Evolutionary conservation across 495 filamentous ascomycete genomes (phyloP), one percentile per base, ranked within the genome.

Genomic region (Chaetomidium leptoderma): DNA sequence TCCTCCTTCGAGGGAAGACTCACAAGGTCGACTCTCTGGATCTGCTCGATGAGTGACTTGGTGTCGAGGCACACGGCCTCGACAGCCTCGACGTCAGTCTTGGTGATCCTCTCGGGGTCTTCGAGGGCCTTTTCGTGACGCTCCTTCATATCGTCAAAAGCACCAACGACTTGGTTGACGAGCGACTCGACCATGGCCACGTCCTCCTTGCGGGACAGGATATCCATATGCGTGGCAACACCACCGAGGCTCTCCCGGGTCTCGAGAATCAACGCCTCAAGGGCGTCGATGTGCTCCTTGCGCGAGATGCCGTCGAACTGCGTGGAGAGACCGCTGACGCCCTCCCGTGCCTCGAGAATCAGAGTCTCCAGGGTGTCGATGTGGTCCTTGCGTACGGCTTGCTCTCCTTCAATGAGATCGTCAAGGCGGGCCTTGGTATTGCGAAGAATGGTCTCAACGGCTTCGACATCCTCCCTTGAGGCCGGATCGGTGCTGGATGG

Each of bases 391-490:
- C 65, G 86, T 5, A 87, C 84, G 1, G 70, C 72, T 53, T 81
- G 73, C 33, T 81, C 78, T 17, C 88, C 83, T 42, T 91, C 81
- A 17, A 77, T 76, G 42, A 93, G 73, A 32, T 91, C 90, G 33
- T 96, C 91, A 39, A 96, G 76, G 47, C 87, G 85, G 10, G 86
- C 81, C 63, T 95, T 95, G 19, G 89, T 89, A 66, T 91, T 92
- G 46, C 86, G 81, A 23, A 97, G 80, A 44, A 97, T 80, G 0
- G 85, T 91, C 68, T 96, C 91, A 54, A 97, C 90, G n/a, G 86
- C 88, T 57, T 90, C 83, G 3, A 87, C 87, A 62, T 96, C 90
- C 57, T 92, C 88, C 66, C 81, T 85, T 24, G 78, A 80, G 23
- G 83, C 83, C 3, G 66, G 36, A 51, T 76, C 64, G 27, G 71